phyloP scores from a whole-genome alignment of 1,139 yeast genomes.

The Pichia sp. region DNA sequence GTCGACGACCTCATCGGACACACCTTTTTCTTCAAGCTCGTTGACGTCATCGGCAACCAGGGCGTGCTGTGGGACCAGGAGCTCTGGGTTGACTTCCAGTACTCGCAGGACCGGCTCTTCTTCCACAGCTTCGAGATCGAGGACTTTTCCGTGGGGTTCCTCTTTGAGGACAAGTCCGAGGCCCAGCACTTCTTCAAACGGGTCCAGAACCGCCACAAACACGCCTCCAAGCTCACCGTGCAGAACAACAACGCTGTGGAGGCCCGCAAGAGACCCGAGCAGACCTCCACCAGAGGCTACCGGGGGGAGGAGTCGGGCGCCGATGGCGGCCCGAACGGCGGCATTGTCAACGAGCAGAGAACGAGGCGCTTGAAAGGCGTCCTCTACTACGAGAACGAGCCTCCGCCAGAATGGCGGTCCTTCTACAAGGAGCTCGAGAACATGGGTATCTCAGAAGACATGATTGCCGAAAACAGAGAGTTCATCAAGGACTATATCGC shows the following conservation, averaged over 20 bases:
- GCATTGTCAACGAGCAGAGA: slow-evolving; percentile 38
- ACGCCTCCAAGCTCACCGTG: slow-evolving; percentile 80
- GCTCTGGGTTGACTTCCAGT: slow-evolving; percentile 78
- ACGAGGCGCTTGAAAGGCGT: slow-evolving; percentile 54
- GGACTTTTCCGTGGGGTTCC: slow-evolving; percentile 80
- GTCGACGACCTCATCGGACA: slow-evolving; percentile 94
- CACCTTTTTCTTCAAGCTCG: slow-evolving; percentile 83
- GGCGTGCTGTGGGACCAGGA: slow-evolving; percentile 98
- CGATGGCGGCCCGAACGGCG: background rate
- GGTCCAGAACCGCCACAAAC: slow-evolving; percentile 69
- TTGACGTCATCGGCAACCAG: slow-evolving; percentile 73
- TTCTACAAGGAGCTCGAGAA: slow-evolving; percentile 68
- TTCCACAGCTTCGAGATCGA: slow-evolving; percentile 94
- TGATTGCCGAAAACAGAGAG: slow-evolving; percentile 82
- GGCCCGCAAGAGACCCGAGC: slow-evolving; percentile 47
- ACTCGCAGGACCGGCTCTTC: slow-evolving; percentile 88
- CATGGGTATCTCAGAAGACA: slow-evolving; percentile 81
- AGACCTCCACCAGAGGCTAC: slow-evolving; percentile 52
- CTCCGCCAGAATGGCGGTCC: slow-evolving; percentile 84
- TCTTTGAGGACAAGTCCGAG: slow-evolving; percentile 85
- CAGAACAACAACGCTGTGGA: slow-evolving; percentile 87
- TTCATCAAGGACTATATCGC: slow-evolving; percentile 75
- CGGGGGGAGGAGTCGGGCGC: slow-evolving; percentile 50
- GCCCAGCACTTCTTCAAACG: slow-evolving; percentile 81
- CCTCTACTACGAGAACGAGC: slow-evolving; percentile 69